Conservation (phyloP, 164 flowering plant genomes). For the Tetrastigma voinierianum region DNA sequence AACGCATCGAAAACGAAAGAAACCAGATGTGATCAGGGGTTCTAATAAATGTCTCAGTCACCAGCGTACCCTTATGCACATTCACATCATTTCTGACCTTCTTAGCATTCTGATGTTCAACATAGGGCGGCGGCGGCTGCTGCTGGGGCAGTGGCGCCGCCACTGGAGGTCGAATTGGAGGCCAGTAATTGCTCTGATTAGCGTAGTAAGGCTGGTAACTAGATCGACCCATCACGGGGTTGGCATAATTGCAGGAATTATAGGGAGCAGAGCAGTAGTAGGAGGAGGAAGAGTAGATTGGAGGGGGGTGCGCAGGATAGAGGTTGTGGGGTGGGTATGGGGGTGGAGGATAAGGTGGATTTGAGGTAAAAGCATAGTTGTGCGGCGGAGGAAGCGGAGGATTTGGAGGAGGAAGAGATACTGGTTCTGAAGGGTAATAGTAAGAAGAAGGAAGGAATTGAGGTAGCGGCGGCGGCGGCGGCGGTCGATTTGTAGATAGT, state of each 20-base stretch:
- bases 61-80: slow-evolving; percentile 71
- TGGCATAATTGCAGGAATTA: slow-evolving; percentile 14
- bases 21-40: slow-evolving; percentile 76
- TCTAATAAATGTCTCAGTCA: slow-evolving; percentile 61
- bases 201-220: slow-evolving; percentile 27
- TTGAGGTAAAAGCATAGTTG: slow-evolving; percentile 22
- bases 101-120: slow-evolving; percentile 69
- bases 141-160: slow-evolving; percentile 14
- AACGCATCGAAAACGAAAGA: slow-evolving; percentile 83
- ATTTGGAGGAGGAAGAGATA: slow-evolving; percentile 14
- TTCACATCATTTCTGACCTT: slow-evolving; percentile 81
- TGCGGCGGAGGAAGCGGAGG: slow-evolving; percentile 14
- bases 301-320: slow-evolving; percentile 17
- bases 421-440: slow-evolving; percentile 14
- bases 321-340: slow-evolving; percentile 16
- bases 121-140: slow-evolving; percentile 57
- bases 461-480: slow-evolving; percentile 20
- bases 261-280: slow-evolving; percentile 13
- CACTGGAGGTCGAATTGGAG: slow-evolving; percentile 18
- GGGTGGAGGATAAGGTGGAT: slow-evolving; percentile 32
- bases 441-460: slow-evolving; percentile 11
- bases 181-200: slow-evolving; percentile 42
- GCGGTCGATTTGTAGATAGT: slow-evolving; percentile 20
- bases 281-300: slow-evolving; percentile 22
- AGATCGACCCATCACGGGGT: slow-evolving; percentile 25